Conservation (phyloP, 768 basidiomycete genomes). For the Cyclocybe aegerita region DNA sequence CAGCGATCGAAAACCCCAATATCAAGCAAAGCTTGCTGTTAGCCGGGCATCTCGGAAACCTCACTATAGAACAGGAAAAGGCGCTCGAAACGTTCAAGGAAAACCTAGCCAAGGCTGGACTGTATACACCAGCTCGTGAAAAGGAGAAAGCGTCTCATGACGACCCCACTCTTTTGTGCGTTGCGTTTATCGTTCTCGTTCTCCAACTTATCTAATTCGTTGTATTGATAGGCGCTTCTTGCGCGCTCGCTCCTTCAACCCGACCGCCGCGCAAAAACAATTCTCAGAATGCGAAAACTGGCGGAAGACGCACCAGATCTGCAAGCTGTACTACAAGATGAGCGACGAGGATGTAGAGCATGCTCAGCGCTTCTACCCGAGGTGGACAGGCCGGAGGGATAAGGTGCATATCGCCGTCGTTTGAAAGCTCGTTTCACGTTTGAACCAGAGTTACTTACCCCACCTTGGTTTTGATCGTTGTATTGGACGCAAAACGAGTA, state of each 20-base stretch:
- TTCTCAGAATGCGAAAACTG: slow-evolving; percentile 69
- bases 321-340: slow-evolving; percentile 61
- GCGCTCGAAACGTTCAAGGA: slow-evolving; percentile 55
- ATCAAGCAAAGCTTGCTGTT: slow-evolving; percentile 12
- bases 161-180: slow-evolving; percentile 67
- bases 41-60: slow-evolving; percentile 53
- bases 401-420: slow-evolving; percentile 43
- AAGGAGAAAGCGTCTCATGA: slow-evolving; percentile 51
- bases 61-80: slow-evolving; percentile 47
- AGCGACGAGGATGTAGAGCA: slow-evolving; percentile 57
- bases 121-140: slow-evolving; percentile 42
- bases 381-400: slow-evolving; percentile 79
- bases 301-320: slow-evolving; percentile 62
- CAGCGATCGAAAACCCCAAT: not conserved
- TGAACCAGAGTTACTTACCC: not conserved
- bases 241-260: slow-evolving; percentile 70
- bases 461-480: not conserved
- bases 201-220: not conserved
- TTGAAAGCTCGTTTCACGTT: too few species aligned
- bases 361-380: slow-evolving; percentile 67
- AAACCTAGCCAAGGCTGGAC: slow-evolving; percentile 42
- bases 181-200: slow-evolving; percentile 5
- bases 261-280: slow-evolving; percentile 65
- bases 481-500: slow-evolving; percentile 21
- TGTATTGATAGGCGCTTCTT: slow-evolving; percentile 65